These are phyloP conservation scores for Nitzschia sp. DNA, from an alignment of 108 stramenopile species.

Conservation along the genomic window DNA sequence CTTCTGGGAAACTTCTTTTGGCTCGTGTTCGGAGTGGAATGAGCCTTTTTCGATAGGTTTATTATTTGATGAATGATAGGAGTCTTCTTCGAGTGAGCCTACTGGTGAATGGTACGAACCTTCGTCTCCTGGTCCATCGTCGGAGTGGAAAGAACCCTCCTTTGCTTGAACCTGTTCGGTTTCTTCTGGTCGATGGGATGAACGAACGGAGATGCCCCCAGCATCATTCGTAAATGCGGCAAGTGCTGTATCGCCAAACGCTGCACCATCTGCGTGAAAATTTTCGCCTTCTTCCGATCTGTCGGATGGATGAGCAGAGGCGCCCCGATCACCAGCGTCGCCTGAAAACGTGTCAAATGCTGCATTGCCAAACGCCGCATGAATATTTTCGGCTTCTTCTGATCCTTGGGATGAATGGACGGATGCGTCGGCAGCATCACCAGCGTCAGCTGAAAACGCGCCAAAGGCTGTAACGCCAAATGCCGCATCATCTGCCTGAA, in stretches of 20 bases:
- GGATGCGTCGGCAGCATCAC: too few relatives aligned
- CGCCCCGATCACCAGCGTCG: not conserved
- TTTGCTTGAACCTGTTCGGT: too few relatives aligned
- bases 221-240: too few relatives aligned
- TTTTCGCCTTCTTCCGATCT: not conserved
- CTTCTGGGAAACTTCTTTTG: not conserved
- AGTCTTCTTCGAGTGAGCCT: too few relatives aligned
- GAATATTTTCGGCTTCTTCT: not conserved
- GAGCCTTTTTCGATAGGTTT: too few relatives aligned
- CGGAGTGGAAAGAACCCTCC: slow-evolving; percentile 1
- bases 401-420: too few relatives aligned
- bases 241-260: too few relatives aligned
- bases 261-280: not conserved
- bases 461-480: too few relatives aligned
- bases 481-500: not conserved
- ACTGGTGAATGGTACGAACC: not conserved
- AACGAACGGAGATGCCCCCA: too few relatives aligned
- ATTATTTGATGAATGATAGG: too few relatives aligned
- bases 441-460: too few relatives aligned
- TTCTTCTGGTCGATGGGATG: not conserved
- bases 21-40: not conserved
- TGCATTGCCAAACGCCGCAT: not conserved
- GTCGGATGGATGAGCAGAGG: too few relatives aligned
- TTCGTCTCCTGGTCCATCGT: not conserved
- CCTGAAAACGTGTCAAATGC: not conserved